Evolutionary conservation across 495 filamentous ascomycete species (phyloP), one percentile per base, ranked within the genome.

Genomic region (Penicillium lagena): DNA sequence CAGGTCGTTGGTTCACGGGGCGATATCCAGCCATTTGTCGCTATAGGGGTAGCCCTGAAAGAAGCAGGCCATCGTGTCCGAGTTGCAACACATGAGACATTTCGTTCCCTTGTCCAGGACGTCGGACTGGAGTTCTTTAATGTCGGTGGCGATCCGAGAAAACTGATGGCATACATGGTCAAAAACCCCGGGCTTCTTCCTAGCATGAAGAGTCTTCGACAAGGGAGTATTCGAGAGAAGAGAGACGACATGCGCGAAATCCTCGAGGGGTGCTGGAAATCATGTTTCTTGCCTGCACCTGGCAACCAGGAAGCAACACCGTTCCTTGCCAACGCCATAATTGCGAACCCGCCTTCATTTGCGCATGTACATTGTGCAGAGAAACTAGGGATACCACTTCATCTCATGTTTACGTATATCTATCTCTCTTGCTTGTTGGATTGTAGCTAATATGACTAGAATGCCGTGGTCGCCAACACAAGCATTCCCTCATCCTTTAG

Each of bases 151-250:
- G 83, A 90, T 57, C 87, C 87, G n/a, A 71, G 80, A 1, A 80
- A 87, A 52, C 73, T 93, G 17, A 93, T 93, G 87, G 79, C 83
- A 2, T 90, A 86, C 52, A 89, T 90, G 87, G 86, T 90, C 14
- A 88, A 88, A 58, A 88, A 90, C 59, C 84, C 86, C 10, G 84
- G 87, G 2, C 68, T 93, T 45, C 82, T 90, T 63, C 87, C 87
- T 0, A 77, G 78, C 11, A 69, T 90, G 37, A 73, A 82, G 39
- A 74, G 80, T 2, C 63, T 91, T 12, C 76, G 77, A 35, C 78
- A 69, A 33, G 87, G 87, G 9, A 85, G 87, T 43, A 77, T 91
- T 32, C 72, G 71, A 1, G 72, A 77, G 49, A 70, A 81, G 12
- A 71, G 85, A 15, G 72, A 72, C 28, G 79, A 77, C 7, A 87